A percentile compares a stretch with the other conserved stretches of the same genome.
These are phyloP conservation scores for Bretziella fagacearum DNA, from an alignment of 2,329 filamentous ascomycete genomes.

Conservation along the genomic window DNA sequence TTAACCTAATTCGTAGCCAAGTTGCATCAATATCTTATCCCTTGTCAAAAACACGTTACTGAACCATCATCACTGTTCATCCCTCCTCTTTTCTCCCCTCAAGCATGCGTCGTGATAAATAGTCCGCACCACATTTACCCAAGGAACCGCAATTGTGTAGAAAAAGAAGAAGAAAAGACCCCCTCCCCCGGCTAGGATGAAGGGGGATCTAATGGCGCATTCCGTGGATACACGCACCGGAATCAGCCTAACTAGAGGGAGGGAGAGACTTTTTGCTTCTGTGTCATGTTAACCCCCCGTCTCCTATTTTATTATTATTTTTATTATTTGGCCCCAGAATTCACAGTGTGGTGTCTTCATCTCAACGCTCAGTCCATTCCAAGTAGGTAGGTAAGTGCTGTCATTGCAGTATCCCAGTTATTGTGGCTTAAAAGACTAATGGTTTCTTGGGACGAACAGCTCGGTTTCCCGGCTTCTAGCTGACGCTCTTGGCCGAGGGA, in stretches of 20 bases:
- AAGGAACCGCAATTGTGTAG: neutral
- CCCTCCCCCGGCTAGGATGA: neutral
- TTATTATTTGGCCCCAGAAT: too few relatives aligned
- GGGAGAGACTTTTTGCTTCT: too few relatives aligned
- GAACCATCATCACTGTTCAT: neutral
- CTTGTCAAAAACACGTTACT: conserved; percentile 1
- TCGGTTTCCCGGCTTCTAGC: neutral
- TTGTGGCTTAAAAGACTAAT: conserved; percentile 1
- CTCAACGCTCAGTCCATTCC: too few relatives aligned
- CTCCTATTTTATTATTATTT: too few relatives aligned
- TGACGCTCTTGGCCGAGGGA: neutral
- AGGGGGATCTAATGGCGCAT: neutral
- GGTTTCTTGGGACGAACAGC: neutral
- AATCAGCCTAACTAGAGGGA: neutral
- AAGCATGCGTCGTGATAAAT: conserved; percentile 2
- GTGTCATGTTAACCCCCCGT: too few relatives aligned
- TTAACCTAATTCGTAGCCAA: neutral
- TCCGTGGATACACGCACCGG: neutral
- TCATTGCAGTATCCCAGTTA: neutral
- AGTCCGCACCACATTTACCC: neutral
- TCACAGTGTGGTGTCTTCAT: too few relatives aligned
- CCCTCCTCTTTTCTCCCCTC: neutral
- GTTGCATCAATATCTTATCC: neutral
- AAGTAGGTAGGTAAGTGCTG: neutral
- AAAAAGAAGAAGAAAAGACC: neutral